Conservation (phyloP, 257 asterid species). For the Penstemon davidsonii region DNA sequence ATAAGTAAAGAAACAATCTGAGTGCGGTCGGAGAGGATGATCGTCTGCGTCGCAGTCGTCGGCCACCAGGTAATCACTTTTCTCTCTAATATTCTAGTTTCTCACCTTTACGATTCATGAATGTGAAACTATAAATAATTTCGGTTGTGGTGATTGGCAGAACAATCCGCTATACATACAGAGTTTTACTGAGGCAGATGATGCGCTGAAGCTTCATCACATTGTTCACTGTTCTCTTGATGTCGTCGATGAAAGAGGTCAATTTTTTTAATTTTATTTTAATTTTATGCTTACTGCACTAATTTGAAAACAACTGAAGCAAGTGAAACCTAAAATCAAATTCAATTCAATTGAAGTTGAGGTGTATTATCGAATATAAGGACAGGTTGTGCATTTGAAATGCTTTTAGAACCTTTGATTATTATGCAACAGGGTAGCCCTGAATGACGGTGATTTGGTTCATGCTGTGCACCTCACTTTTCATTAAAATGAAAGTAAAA, state of each 20-base stretch:
- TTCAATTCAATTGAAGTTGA: not conserved
- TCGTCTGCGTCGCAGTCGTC: constrained; percentile 98
- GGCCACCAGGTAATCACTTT: constrained; percentile 84
- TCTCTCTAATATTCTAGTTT: not conserved
- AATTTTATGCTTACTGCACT: not conserved
- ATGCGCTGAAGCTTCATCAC: constrained; percentile 96
- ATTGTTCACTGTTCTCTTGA: constrained; percentile 97
- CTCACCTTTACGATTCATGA: not conserved
- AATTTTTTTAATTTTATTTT: not conserved
- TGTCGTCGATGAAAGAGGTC: constrained; percentile 95
- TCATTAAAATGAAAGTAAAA: too few species aligned
- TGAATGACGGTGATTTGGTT: too few species aligned
- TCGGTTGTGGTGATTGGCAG: constrained; percentile 44
- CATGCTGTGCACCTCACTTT: too few species aligned
- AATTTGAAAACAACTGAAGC: not conserved
- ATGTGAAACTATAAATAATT: not conserved
- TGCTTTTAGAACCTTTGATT: not conserved
- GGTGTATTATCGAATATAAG: not conserved
- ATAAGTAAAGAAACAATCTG: too few species aligned
- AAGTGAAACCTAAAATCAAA: too few species aligned
- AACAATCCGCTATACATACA: constrained; percentile 93
- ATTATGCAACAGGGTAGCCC: too few species aligned
- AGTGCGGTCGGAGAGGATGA: constrained; percentile 43
- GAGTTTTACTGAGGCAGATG: constrained; percentile 92
- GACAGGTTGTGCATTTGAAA: constrained; percentile 6